phyloP scores from a whole-genome alignment of 805 yeast genomes.

The Scheffersomyces coipomensis region DNA sequence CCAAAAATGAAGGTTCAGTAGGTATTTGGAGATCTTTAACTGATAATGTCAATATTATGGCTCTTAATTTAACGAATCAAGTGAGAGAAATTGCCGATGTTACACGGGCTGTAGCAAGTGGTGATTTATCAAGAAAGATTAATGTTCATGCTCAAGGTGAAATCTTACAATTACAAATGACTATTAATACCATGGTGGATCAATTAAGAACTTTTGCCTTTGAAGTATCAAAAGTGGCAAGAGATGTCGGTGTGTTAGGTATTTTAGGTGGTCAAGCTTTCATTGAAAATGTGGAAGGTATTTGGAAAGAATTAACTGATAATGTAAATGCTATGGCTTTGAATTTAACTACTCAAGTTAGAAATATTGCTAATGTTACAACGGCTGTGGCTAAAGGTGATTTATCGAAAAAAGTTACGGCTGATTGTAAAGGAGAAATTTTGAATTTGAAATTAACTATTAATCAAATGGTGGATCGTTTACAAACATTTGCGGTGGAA shows the following conservation, averaged over 20 bases:
- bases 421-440: constrained; percentile 73
- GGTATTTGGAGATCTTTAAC: constrained; percentile 87
- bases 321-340: constrained; percentile 89
- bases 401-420: constrained; percentile 76
- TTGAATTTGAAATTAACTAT: constrained; percentile 46
- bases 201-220: constrained; percentile 80
- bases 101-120: constrained; percentile 83
- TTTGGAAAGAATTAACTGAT: constrained; percentile 85
- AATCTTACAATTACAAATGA: constrained; percentile 78
- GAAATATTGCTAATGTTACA: constrained; percentile 84
- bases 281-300: constrained; percentile 76
- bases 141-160: constrained; percentile 93
- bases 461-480: constrained; percentile 52
- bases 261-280: constrained; percentile 86
- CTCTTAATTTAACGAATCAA: constrained; percentile 69
- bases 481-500: constrained; percentile 46
- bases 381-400: constrained; percentile 88
- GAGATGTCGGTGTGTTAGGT: constrained; percentile 90
- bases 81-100: constrained; percentile 85
- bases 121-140: constrained; percentile 79
- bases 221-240: constrained; percentile 82
- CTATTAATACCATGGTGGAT: constrained; percentile 87
- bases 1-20: constrained; percentile 77
- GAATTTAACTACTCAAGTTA: constrained; percentile 82
- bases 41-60: constrained; percentile 87